Evolutionary conservation across 371 early-diverging fungal genomes (phyloP), one percentile per base, ranked within the genome.

Genomic region (Paraphysoderma sedebokerense): DNA sequence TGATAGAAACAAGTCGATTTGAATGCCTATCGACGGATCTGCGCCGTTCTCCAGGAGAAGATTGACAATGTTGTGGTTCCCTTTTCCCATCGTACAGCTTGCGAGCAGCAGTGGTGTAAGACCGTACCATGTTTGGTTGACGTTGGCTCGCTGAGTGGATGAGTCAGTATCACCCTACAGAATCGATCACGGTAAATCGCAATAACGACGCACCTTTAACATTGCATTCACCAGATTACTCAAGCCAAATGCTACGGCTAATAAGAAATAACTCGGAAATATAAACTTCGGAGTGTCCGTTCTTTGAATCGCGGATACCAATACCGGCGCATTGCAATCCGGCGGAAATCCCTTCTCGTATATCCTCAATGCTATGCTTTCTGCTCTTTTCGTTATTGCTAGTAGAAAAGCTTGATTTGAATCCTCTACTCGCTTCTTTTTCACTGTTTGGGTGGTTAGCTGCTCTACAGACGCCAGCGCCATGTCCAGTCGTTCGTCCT

Each of bases 271-370:
- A 13, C 60, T 54, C 8, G 70, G 70, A 24, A 58, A 50, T 5
- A 47, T 48, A 51, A 62, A 62, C 20, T 37, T 33, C 41, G 12
- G n/a, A 34, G 45, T n/a, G 31, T 50, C 27, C 24, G 12, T 36
- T 27, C 54, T 45, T 17, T 19, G 35, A 28, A 40, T 26, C 22
- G 33, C 26, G 49, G n/a, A 24, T 23, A 17, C 38, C 15, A 55
- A 33, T 13, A 61, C 49, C 13, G 68, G 58, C n/a, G 59, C 48
- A 48, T 64, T 70, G 12, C 65, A 57, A 50, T 68, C 65, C 6
- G 50, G 13, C 5, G 70, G 70, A 52, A 67, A 70, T 2, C 70
- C 70, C 51, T 66, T 67, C 13, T 65, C 70, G 48, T 67, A 19
- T 56, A 70, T 59, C 12, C 57, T 24, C 27, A 65, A 50, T 49